phyloP scores from a whole-genome alignment of 139 green algal species.

The Dunaliella primolecta region DNA sequence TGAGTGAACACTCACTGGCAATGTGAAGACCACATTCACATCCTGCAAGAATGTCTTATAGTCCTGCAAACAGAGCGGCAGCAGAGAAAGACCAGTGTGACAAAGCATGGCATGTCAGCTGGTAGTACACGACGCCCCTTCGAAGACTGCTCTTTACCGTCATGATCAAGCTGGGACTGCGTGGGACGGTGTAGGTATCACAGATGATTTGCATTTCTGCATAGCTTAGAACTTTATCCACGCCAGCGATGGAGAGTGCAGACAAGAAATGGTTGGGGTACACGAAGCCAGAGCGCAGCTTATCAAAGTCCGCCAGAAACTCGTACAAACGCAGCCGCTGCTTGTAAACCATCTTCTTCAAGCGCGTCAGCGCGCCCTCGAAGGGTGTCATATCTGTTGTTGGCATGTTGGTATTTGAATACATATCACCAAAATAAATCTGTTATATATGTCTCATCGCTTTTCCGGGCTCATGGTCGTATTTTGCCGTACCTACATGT shows the following conservation, averaged over 20 bases:
- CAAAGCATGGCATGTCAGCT: too few relatives aligned
- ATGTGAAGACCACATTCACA: conserved; percentile 64
- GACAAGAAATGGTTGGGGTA: conserved; percentile 64
- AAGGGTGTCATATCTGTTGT: conserved; percentile 9
- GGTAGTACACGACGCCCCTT: too few relatives aligned
- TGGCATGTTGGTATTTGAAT: neutral
- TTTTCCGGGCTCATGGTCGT: too few relatives aligned
- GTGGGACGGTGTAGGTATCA: conserved; percentile 48
- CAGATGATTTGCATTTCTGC: conserved; percentile 52
- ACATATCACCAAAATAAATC: too few relatives aligned
- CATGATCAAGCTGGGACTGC: conserved; percentile 30
- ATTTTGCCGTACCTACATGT: too few relatives aligned
- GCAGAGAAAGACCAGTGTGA: too few relatives aligned
- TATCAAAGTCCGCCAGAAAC: conserved; percentile 68
- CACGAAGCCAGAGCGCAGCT: conserved; percentile 58
- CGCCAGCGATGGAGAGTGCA: conserved; percentile 50
- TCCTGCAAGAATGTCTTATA: conserved; percentile 61
- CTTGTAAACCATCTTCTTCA: conserved; percentile 71
- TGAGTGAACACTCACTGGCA: conserved; percentile 34
- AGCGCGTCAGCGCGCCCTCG: conserved; percentile 39
- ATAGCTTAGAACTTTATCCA: conserved; percentile 53
- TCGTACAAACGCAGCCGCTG: conserved; percentile 59
- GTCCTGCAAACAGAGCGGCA: conserved; percentile 4
- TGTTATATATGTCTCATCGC: too few relatives aligned
- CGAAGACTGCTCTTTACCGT: conserved; percentile 3